phyloP scores from a whole-genome alignment of 1,284 basidiomycete species.

The Stereum hirsutum region DNA sequence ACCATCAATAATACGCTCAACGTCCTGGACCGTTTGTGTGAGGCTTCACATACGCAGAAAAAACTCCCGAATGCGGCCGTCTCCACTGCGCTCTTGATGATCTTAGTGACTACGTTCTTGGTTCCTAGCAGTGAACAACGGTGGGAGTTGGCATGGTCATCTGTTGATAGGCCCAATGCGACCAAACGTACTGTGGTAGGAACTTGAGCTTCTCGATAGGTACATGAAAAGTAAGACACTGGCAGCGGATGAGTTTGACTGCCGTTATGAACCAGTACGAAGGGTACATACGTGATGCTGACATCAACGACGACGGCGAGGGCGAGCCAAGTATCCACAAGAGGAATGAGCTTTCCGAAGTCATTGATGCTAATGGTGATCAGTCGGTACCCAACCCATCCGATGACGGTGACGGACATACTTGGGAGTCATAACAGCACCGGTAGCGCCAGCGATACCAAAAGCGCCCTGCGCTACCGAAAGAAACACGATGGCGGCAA shows the following conservation, averaged over 20 bases:
- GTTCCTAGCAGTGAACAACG: constrained; percentile 13
- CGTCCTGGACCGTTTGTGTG: not conserved
- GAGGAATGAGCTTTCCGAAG: constrained; percentile 11
- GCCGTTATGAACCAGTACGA: not conserved
- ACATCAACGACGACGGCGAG: constrained; percentile 11
- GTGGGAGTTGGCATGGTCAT: not conserved
- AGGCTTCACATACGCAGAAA: constrained; percentile 11
- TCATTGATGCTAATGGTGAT: constrained; percentile 11
- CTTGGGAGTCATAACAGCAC: constrained; percentile 13
- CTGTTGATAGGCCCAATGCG: not conserved
- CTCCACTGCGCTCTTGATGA: constrained; percentile 20
- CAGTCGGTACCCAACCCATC: not conserved
- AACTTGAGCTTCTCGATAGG: not conserved
- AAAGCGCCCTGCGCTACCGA: constrained; percentile 17
- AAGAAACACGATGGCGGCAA: constrained; percentile 14
- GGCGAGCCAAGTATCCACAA: constrained; percentile 14
- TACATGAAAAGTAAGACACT: not conserved
- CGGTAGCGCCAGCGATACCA: constrained; percentile 9
- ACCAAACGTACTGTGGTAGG: not conserved
- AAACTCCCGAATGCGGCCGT: constrained; percentile 20
- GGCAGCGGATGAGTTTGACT: not conserved
- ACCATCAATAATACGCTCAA: not conserved
- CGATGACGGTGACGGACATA: constrained; percentile 4
- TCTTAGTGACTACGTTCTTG: constrained; percentile 17
- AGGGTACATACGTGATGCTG: constrained; percentile 11